These are phyloP conservation scores for Artemisia tridentata DNA, from an alignment of 129 eudicot species.

Conservation along the genomic window DNA sequence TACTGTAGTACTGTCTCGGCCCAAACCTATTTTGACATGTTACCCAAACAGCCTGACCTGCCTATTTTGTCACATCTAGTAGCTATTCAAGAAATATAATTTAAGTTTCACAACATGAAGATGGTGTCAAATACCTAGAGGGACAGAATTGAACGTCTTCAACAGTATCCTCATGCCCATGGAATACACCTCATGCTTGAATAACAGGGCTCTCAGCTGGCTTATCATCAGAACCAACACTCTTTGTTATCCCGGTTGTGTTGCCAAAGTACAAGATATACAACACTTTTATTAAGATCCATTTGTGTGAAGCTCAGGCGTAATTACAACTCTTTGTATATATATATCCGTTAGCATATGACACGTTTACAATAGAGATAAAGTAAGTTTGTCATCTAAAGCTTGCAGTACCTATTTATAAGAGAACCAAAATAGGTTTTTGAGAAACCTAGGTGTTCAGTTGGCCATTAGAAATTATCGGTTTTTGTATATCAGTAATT, in stretches of 20 bases:
- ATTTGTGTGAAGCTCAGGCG: neutral
- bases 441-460: neutral
- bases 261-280: constrained; percentile 44
- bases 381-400: constrained; percentile 12
- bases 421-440: neutral
- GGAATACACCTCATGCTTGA: constrained; percentile 74
- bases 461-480: neutral
- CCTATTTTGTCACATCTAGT: no score
- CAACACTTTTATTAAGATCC: neutral
- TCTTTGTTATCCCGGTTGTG: constrained; percentile 43
- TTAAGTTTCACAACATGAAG: neutral
- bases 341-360: neutral
- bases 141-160: constrained; percentile 96
- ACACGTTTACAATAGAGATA: neutral
- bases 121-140: constrained; percentile 49
- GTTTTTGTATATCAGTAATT: constrained; percentile 7
- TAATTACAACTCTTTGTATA: neutral
- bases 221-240: constrained; percentile 31
- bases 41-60: no score
- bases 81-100: no score
- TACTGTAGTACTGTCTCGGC: no score
- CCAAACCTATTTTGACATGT: no score
- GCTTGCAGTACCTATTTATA: constrained; percentile 11
- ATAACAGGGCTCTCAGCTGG: constrained; percentile 47
- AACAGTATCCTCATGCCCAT: constrained; percentile 82